Conservation (phyloP, 2,329 filamentous ascomycete species). For the Alternaria tenuissima region DNA sequence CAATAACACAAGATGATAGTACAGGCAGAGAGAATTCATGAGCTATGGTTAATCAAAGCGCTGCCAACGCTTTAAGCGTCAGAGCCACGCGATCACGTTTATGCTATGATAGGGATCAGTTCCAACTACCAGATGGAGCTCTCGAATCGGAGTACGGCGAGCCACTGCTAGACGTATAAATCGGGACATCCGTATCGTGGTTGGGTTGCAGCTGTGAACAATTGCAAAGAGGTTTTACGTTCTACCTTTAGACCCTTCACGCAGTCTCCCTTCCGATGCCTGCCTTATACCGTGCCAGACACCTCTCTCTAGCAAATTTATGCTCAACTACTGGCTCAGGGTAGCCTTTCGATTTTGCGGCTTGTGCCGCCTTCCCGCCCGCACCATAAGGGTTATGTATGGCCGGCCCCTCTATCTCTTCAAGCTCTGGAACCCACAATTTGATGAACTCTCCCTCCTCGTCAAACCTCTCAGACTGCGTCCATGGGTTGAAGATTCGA, state of each 20-base stretch:
- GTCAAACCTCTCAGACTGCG: constrained; percentile 90
- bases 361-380: constrained; percentile 60
- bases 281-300: constrained; percentile 74
- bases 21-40: too few species aligned
- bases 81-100: too few species aligned
- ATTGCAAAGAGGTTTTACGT: background rate
- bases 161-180: too few species aligned
- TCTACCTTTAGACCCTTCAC: constrained; percentile 5
- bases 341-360: constrained; percentile 74
- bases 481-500: constrained; percentile 83
- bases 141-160: too few species aligned
- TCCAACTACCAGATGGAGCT: too few species aligned
- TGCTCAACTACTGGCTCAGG: constrained; percentile 79
- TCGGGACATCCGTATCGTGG: background rate
- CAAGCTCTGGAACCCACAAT: constrained; percentile 81
- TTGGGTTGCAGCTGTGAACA: background rate
- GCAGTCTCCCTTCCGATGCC: constrained; percentile 64
- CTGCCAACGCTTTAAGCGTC: too few species aligned
- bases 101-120: too few species aligned
- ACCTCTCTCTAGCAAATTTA: constrained; percentile 70
- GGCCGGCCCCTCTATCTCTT: constrained; percentile 68
- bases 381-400: constrained; percentile 83
- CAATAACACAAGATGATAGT: too few species aligned
- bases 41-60: too few species aligned
- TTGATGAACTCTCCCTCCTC: constrained; percentile 79